Base-by-base conservation (phyloP, 1,284 basidiomycete genomes). In the Boletus subluridellus region DNA sequence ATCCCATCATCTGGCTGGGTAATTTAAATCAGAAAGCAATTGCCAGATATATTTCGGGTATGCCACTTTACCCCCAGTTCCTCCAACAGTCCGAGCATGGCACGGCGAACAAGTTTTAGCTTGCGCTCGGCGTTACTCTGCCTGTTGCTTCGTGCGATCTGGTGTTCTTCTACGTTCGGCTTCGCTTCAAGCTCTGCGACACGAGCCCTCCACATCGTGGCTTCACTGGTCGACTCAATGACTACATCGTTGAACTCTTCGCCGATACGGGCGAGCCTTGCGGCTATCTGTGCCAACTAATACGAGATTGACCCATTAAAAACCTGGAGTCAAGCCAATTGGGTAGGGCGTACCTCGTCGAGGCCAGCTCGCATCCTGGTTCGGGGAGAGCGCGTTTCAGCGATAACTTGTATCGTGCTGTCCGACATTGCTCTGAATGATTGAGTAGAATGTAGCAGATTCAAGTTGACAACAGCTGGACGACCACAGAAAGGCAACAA, bases 1-100 rank as follows among this genome's bases (percentile, higher is more conserved):
- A 46, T 49, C 45, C 46, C 68, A 38, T 73, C 66, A 1, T 70
- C 69, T 3, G 67, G 59, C 69, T 70, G 50, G n/a, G 37, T 50
- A 39, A 39, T 12, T 12, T 7, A 12, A 17, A 49, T 70, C 53
- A 58, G 47, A 54, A 54, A 28, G 44, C 28, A 4, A n/a, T 37
- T 2, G 1, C 14, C 24, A 12, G 47, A 14, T 5, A 26, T 24
- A 21, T 17, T 44, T 54, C 26, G 5, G 14, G 21, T 15, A 34
- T 42, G 48, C 38, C 39, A 56, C 60, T 61, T 65, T 64, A 80
- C 80, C 66, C 64, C 65, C 44, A 73, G 69, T 60, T 80, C 77
- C 47, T 76, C 69, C 26, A 81, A 57, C 30, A 82, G 65, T 55
- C 76, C 71, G 30, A 69, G 63, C 53, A 80, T 69, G 11, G 79